These are phyloP conservation scores for Anthracocystis panici-leucophaei DNA, from an alignment of 1,284 basidiomycete species.

Conservation along the genomic window DNA sequence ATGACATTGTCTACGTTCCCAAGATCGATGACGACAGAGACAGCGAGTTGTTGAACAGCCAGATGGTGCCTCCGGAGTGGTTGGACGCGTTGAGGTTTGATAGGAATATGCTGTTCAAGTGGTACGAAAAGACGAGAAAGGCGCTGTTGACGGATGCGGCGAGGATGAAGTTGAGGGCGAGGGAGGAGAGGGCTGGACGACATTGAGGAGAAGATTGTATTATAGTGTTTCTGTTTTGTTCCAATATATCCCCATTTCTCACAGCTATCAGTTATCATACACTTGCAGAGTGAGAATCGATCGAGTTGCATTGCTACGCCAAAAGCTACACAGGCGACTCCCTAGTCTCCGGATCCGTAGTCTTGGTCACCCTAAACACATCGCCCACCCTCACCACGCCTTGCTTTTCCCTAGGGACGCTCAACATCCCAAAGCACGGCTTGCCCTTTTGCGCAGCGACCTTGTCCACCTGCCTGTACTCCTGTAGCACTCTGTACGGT, in stretches of 20 bases:
- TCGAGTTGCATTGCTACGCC: neutral
- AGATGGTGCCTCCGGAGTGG: conserved; percentile 40
- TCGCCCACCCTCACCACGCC: conserved; percentile 52
- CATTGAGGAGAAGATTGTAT: neutral
- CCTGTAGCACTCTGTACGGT: conserved; percentile 58
- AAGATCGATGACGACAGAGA: conserved; percentile 60
- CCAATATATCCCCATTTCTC: conserved; percentile 2
- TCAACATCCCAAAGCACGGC: conserved; percentile 61
- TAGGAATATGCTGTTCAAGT: conserved; percentile 41
- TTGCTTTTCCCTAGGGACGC: conserved; percentile 44
- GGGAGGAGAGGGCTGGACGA: conserved; percentile 24
- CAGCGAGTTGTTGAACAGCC: conserved; percentile 32
- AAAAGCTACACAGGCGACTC: conserved; percentile 20
- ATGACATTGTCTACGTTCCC: conserved; percentile 65
- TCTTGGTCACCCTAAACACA: conserved; percentile 50
- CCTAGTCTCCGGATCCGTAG: conserved; percentile 45
- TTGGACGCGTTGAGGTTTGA: conserved; percentile 42
- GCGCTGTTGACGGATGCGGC: conserved; percentile 34
- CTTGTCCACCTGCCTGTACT: conserved; percentile 58
- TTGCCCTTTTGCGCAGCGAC: conserved; percentile 46
- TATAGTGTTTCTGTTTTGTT: neutral
- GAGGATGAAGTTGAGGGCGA: conserved; percentile 19
- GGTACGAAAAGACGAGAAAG: conserved; percentile 50
- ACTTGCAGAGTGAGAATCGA: neutral
- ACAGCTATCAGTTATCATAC: neutral